A percentile compares a stretch with the other conserved stretches of the same genome.
Conservation (phyloP, 2,329 filamentous ascomycete genomes). For the Ascochyta clinopodiicola region DNA sequence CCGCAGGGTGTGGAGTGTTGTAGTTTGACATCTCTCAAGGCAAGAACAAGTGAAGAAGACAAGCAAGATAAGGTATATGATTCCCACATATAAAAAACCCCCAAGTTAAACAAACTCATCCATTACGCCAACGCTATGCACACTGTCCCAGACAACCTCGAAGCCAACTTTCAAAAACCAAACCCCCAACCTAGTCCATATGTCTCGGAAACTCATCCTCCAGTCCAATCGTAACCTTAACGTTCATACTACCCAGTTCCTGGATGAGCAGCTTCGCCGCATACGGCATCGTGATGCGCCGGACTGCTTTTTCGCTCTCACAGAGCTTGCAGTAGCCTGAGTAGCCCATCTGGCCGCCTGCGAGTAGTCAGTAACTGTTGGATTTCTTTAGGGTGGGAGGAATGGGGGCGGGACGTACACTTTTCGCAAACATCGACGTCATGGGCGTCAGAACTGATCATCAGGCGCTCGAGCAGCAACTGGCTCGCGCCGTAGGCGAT, state of each 20-base stretch:
- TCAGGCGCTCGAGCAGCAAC: constrained; percentile 87
- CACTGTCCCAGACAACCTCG: background rate
- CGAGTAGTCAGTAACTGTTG: background rate
- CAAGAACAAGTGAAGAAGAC: too few relatives aligned
- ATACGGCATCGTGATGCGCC: constrained; percentile 96
- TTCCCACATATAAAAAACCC: too few relatives aligned
- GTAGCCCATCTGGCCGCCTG: constrained; percentile 85
- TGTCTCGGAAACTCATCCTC: constrained; percentile 78
- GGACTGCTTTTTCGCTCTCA: constrained; percentile 81
- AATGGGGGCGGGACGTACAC: constrained; percentile 55
- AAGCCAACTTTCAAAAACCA: too few relatives aligned
- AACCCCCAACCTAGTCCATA: background rate
- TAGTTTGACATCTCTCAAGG: too few relatives aligned
- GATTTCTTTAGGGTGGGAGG: background rate
- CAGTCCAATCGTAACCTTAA: constrained; percentile 88
- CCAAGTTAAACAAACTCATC: too few relatives aligned
- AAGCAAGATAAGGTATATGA: too few relatives aligned
- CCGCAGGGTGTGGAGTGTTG: too few relatives aligned
- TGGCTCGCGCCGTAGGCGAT: constrained; percentile 97
- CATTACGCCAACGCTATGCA: constrained; percentile 18
- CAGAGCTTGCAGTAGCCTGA: constrained; percentile 94
- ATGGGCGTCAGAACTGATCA: constrained; percentile 91
- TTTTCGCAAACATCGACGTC: constrained; percentile 91
- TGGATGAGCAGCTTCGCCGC: constrained; percentile 95
- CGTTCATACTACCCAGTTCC: constrained; percentile 97